Base-by-base conservation (phyloP, 345 rosid genomes). In the Arabidopsis arenosa region DNA sequence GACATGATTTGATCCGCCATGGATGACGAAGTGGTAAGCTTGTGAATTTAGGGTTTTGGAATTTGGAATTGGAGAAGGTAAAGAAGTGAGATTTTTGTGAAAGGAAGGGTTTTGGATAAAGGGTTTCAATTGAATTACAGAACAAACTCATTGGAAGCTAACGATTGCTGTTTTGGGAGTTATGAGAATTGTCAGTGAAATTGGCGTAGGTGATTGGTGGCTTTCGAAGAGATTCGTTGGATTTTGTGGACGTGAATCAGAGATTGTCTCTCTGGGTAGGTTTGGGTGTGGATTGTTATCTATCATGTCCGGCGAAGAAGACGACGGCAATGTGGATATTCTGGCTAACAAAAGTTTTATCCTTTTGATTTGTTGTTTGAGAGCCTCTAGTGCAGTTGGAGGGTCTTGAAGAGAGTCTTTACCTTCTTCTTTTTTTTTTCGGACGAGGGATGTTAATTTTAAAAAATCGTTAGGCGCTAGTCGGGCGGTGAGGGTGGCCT, bases 81-180 rank as follows among this genome's bases (percentile, higher is more conserved):
- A 61, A 74, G 65, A 79, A 73, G 52, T 75, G 77, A 26, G 80
- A 10, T 59, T 43, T 77, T 5, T 40, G 79, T 13, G 70, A 75
- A 43, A 74, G 56, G 45, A 18, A 56, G 3, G 85, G 78, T 58
- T 74, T 84, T 5, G 75, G 56, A 44, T 74, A 61, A 69, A 79
- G 61, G 51, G 63, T 36, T 39, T 68, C 66, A 7, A 82, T 32
- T 1, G 83, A 65, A 70, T 63, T 82, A 82, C 83, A 82, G 79
- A 83, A 83, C 18, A 68, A 47, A 77, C 80, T 79, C 90, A 86
- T 84, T 49, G 52, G 54, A 51, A 45, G 52, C 37, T 43, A 28
- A 2, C 0, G 5, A 5, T 9, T n/a, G 13, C 5, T n/a, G 41
- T 33, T 56, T 48, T 32, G 23, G 10, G 32, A 10, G 23, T n/a